Conservation (phyloP, 2,329 filamentous ascomycete species). For the Knoxdaviesia capensis region DNA sequence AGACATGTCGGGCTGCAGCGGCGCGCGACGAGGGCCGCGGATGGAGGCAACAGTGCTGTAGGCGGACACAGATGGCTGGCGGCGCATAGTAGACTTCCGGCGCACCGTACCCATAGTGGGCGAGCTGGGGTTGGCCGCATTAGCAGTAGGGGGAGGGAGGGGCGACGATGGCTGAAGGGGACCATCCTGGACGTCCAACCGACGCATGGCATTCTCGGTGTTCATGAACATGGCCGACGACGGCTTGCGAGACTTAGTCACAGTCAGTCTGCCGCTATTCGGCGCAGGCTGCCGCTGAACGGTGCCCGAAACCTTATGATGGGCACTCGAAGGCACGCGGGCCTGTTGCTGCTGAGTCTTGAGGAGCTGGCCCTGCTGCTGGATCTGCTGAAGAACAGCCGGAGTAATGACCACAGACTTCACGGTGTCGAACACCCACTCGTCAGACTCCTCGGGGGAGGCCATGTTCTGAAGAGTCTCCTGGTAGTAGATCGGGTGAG, state of each 20-base stretch:
- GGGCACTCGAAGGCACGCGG: background rate
- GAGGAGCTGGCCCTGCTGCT: too few relatives aligned
- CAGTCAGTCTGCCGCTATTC: slow-evolving; percentile 20
- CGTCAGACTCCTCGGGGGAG: slow-evolving; percentile 50
- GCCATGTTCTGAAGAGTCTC: slow-evolving; percentile 65
- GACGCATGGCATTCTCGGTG: slow-evolving; percentile 39
- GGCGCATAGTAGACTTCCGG: slow-evolving; percentile 30
- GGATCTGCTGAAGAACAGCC: too few relatives aligned
- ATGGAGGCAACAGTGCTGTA: slow-evolving; percentile 2
- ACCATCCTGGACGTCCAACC: slow-evolving; percentile 39
- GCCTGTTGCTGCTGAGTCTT: too few relatives aligned
- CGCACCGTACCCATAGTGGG: slow-evolving; percentile 33
- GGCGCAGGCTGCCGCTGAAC: too few relatives aligned
- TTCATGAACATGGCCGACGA: slow-evolving; percentile 27
- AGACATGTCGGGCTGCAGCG: slow-evolving; percentile 72
- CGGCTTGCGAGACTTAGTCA: slow-evolving; percentile 29
- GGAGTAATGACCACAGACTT: slow-evolving; percentile 36
- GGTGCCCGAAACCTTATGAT: too few relatives aligned
- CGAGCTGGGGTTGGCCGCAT: slow-evolving; percentile 12
- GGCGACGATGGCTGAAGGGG: slow-evolving; percentile 37
- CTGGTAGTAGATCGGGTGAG: slow-evolving; percentile 72
- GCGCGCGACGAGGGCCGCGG: slow-evolving; percentile 13
- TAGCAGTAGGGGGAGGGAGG: slow-evolving; percentile 7
- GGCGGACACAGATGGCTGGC: slow-evolving; percentile 19
- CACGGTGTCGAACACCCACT: slow-evolving; percentile 92